A percentile compares a stretch with the other conserved stretches of the same genome.
Evolutionary conservation across 2,329 filamentous ascomycete genomes (phyloP).

Genomic region (Phaeosphaeria sp.): DNA sequence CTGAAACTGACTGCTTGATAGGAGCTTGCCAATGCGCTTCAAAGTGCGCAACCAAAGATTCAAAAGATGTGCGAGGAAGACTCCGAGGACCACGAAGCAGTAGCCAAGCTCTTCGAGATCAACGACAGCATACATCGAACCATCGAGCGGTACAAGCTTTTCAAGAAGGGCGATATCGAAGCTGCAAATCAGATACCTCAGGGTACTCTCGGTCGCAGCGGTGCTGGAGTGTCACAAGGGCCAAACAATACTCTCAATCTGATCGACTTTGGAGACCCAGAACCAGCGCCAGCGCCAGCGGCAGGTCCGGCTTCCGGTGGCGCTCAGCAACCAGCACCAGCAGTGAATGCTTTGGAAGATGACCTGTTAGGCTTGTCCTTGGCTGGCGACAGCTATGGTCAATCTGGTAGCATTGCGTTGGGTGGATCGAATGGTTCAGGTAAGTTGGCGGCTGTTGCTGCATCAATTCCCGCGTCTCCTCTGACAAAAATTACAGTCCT

Average conservation of each 20-base stretch:
- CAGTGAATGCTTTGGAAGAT: conserved; percentile 77
- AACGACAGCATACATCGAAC: conserved; percentile 99
- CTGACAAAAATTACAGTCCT: conserved; percentile 33
- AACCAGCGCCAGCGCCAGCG: conserved; percentile 57
- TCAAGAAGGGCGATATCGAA: conserved; percentile 93
- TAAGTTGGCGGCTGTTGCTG: conserved; percentile 10
- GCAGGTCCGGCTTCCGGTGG: conserved; percentile 41
- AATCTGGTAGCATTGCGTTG: conserved; percentile 82
- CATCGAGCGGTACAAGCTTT: conserved; percentile 90
- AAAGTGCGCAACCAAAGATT: conserved; percentile 96
- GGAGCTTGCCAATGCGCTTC: conserved; percentile 87
- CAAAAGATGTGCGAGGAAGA: conserved; percentile 99
- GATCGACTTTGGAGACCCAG: conserved; percentile 84
- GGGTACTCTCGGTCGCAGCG: conserved; percentile 74
- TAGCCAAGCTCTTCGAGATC: conserved; percentile 93
- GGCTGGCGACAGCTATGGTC: conserved; percentile 69
- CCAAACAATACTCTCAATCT: conserved; percentile 82
- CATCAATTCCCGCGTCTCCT: background rate
- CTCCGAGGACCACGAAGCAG: conserved; percentile 93
- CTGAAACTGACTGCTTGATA: conserved; percentile 46
- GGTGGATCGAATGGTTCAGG: conserved; percentile 62
- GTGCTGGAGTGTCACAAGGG: conserved; percentile 69
- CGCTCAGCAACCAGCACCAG: conserved; percentile 55
- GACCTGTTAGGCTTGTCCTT: conserved; percentile 90
- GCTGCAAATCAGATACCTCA: conserved; percentile 83